Percentiles rank a stretch among this genome's conserved stretches.
Conservation (phyloP, 257 asterid species). For the Ajuga chamaepitys region DNA sequence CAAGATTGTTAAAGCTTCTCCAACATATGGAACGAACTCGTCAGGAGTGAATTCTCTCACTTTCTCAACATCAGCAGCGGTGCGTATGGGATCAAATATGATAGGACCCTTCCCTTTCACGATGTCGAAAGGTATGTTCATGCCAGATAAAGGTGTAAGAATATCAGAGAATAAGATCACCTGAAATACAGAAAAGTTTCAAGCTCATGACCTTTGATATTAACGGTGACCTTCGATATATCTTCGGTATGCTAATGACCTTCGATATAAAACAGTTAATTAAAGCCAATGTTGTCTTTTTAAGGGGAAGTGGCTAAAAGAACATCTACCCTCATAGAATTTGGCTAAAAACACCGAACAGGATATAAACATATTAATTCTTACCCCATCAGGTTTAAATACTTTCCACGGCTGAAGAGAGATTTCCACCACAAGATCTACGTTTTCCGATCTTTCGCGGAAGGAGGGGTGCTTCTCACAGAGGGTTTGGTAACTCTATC, state of each 20-base stretch:
- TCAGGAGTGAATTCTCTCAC: conserved; percentile 83
- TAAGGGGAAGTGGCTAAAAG: no score
- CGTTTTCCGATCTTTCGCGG: conserved; percentile 97
- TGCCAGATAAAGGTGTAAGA: conserved; percentile 95
- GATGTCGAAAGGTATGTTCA: conserved; percentile 98
- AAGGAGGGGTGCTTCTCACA: conserved; percentile 95
- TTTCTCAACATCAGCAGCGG: conserved; percentile 71
- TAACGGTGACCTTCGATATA: no score
- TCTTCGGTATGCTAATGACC: no score
- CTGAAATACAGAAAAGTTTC: conserved; percentile 40
- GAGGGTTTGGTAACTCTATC: conserved; percentile 82
- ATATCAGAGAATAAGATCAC: conserved; percentile 97
- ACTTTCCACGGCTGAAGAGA: conserved; percentile 98
- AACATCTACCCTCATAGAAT: no score
- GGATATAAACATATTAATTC: no score
- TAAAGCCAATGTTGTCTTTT: no score
- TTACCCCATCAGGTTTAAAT: conserved; percentile 93
- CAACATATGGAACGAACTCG: conserved; percentile 93
- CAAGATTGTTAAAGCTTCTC: conserved; percentile 88
- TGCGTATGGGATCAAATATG: conserved; percentile 69
- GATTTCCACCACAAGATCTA: conserved; percentile 96
- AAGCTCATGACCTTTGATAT: no score
- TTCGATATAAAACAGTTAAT: no score
- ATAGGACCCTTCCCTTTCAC: conserved; percentile 95
- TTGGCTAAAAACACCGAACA: no score